A percentile compares a stretch with the other conserved stretches of the same genome.
Conservation (phyloP, 1,284 basidiomycete species). For the Ceratobasidium sp. region DNA sequence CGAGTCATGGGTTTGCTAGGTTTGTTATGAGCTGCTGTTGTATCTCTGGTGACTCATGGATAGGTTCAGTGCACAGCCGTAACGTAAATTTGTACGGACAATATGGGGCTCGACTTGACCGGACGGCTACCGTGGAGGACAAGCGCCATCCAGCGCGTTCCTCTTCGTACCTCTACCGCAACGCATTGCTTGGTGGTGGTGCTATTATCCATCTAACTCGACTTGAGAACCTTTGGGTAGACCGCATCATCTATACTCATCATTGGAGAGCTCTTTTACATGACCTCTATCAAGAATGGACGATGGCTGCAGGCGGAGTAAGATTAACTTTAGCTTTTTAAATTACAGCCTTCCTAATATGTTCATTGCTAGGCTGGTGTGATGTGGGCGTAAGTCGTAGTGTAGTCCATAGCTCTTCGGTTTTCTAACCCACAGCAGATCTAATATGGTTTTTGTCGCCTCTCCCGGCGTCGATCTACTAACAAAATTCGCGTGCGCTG, state of each 20-base stretch:
- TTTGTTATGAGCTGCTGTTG: no score
- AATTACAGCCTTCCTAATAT: no score
- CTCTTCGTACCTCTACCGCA: not conserved
- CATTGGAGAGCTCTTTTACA: slow-evolving; percentile 29
- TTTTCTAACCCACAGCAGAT: not conserved
- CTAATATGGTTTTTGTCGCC: slow-evolving; percentile 27
- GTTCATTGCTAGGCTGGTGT: slow-evolving; percentile 5
- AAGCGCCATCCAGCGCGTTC: not conserved
- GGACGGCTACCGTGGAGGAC: slow-evolving; percentile 3
- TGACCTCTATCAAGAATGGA: slow-evolving; percentile 30
- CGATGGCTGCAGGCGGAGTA: not conserved
- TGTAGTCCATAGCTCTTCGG: not conserved
- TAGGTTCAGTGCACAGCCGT: slow-evolving; percentile 24
- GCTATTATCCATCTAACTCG: slow-evolving; percentile 6
- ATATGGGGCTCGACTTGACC: slow-evolving; percentile 14
- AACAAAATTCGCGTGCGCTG: not conserved
- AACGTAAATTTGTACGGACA: slow-evolving; percentile 31
- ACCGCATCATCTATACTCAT: slow-evolving; percentile 33
- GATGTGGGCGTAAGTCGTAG: slow-evolving; percentile 17
- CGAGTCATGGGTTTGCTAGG: no score
- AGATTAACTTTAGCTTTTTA: no score
- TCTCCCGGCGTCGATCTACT: not conserved
- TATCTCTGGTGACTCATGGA: not conserved
- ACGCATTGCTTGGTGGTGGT: slow-evolving; percentile 3
- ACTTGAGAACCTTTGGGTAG: slow-evolving; percentile 25